Conservation (phyloP, 768 basidiomycete genomes). For the Gyrodon lividus region DNA sequence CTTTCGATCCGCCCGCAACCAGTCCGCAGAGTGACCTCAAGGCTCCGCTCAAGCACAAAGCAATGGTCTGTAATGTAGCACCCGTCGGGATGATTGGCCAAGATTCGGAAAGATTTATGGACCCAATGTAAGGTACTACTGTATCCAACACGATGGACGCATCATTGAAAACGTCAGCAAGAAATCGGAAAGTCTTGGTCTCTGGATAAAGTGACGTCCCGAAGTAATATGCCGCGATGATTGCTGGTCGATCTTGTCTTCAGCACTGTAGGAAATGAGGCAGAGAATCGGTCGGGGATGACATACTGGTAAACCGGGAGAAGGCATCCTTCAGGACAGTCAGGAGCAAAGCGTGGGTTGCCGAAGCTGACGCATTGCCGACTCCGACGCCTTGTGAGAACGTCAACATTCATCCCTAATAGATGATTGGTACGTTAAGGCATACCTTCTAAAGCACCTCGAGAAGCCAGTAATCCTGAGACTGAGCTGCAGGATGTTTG, state of each 20-base stretch:
- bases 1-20: conserved; percentile 68
- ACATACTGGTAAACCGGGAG: conserved; percentile 62
- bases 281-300: too few species aligned
- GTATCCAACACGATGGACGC: conserved; percentile 57
- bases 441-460: conserved; percentile 66
- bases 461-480: conserved; percentile 59
- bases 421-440: not conserved
- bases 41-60: conserved; percentile 58
- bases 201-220: conserved; percentile 68
- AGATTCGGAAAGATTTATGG: conserved; percentile 24
- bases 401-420: not conserved
- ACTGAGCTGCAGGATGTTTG: conserved; percentile 73
- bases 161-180: conserved; percentile 69
- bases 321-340: conserved; percentile 66
- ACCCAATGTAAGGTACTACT: conserved; percentile 53
- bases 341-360: conserved; percentile 62
- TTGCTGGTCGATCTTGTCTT: conserved; percentile 42
- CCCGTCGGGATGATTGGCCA: conserved; percentile 34
- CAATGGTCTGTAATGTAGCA: conserved; percentile 40
- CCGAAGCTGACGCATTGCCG: conserved; percentile 63
- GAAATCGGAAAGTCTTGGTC: conserved; percentile 65
- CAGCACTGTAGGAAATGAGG: not conserved
- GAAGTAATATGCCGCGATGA: conserved; percentile 57
- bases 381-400: conserved; percentile 58
- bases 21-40: conserved; percentile 60